Conservation (phyloP, 2,329 filamentous ascomycete species). For the Paraphaeosphaeria sporulosa region DNA sequence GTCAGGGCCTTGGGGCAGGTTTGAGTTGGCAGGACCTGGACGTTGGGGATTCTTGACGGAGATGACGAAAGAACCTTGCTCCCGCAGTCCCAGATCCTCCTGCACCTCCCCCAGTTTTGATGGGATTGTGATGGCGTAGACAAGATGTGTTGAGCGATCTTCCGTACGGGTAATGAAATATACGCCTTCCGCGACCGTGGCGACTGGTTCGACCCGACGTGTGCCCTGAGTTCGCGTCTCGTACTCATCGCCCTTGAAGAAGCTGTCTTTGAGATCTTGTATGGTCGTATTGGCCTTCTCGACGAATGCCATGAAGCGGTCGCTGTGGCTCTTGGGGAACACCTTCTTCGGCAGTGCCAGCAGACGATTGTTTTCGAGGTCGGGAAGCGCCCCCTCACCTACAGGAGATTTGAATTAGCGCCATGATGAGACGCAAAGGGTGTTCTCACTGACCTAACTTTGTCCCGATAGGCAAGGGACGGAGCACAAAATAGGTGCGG, state of each 20-base stretch:
- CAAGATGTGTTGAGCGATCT: slow-evolving; percentile 76
- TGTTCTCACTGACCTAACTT: slow-evolving; percentile 57
- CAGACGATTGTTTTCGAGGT: slow-evolving; percentile 71
- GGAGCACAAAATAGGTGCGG: slow-evolving; percentile 80
- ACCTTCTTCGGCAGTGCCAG: slow-evolving; percentile 85
- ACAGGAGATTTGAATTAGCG: background rate
- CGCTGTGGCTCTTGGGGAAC: slow-evolving; percentile 71
- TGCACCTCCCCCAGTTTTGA: slow-evolving; percentile 74
- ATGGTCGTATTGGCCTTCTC: slow-evolving; percentile 75
- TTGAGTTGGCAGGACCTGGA: slow-evolving; percentile 69
- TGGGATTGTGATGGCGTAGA: slow-evolving; percentile 80
- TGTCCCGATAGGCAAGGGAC: slow-evolving; percentile 74
- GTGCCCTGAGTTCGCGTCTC: slow-evolving; percentile 77
- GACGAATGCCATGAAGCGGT: slow-evolving; percentile 83
- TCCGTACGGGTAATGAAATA: slow-evolving; percentile 78
- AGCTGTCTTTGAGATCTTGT: slow-evolving; percentile 73
- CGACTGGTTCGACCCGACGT: slow-evolving; percentile 72
- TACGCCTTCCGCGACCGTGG: slow-evolving; percentile 82
- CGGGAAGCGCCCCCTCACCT: slow-evolving; percentile 62
- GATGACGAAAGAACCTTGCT: slow-evolving; percentile 78
- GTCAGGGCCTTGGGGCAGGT: slow-evolving; percentile 69
- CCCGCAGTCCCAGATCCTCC: slow-evolving; percentile 73
- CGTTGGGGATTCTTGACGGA: slow-evolving; percentile 81
- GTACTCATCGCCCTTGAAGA: slow-evolving; percentile 73
- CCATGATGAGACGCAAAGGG: background rate